Conservation (phyloP, 257 asterid genomes). For the Orobanche coerulescens region DNA sequence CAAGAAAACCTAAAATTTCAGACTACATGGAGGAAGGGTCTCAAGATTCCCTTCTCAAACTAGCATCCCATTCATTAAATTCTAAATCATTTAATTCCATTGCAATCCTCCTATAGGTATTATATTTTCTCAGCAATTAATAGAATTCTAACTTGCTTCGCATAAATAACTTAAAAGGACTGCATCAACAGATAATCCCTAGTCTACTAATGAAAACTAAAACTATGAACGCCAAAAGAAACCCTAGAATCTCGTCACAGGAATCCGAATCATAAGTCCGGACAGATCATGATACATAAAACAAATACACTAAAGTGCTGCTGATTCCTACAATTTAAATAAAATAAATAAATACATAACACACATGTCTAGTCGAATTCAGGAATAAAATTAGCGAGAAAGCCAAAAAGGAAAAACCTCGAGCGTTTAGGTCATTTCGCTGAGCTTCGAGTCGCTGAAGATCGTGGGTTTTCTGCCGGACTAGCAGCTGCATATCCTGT, state of each 20-base stretch:
- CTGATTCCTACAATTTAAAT: background rate
- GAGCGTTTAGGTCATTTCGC: slow-evolving; percentile 50
- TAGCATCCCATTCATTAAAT: background rate
- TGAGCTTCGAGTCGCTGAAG: slow-evolving; percentile 61
- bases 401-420: background rate
- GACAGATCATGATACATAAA: no score
- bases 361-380: background rate
- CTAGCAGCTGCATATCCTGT: slow-evolving; percentile 50
- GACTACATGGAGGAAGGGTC: no score
- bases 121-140: background rate
- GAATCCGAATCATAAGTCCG: no score
- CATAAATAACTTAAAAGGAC: background rate
- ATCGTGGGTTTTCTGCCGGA: slow-evolving; percentile 43
- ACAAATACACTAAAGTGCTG: background rate
- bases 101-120: background rate
- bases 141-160: background rate
- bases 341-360: background rate
- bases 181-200: background rate
- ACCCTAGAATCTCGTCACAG: slow-evolving; percentile 5
- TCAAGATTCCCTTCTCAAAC: background rate
- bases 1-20: no score
- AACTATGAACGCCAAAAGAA: background rate
- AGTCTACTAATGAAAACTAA: background rate
- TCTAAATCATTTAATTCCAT: background rate
- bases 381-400: background rate